phyloP scores from a whole-genome alignment of 2,329 filamentous ascomycete genomes.

The Teratosphaeria zuluensis region DNA sequence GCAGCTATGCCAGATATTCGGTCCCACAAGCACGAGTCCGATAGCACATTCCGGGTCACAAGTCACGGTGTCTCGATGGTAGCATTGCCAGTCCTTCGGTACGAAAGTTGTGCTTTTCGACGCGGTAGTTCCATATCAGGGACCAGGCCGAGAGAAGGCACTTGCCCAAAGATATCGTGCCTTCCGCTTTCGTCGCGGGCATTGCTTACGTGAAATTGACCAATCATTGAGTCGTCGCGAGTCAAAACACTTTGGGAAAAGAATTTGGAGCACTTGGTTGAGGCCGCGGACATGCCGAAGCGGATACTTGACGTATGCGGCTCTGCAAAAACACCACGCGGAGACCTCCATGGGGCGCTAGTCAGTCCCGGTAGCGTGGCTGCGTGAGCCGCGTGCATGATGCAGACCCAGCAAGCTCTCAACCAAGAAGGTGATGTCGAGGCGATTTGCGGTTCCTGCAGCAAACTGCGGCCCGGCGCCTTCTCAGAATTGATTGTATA shows the following conservation, averaged over 20 bases:
- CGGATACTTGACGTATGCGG: not conserved
- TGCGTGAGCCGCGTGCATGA: not conserved
- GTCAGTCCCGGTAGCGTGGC: not conserved
- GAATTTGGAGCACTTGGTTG: not conserved
- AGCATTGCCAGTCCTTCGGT: too few species aligned
- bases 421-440: not conserved
- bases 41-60: too few species aligned
- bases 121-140: too few species aligned
- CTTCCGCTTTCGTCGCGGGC: not conserved
- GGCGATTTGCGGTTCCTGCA: not conserved
- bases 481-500: not conserved
- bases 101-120: too few species aligned
- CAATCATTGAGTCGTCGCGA: not conserved
- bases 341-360: not conserved
- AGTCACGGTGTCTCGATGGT: too few species aligned
- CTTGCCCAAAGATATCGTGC: not conserved
- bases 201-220: not conserved
- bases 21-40: too few species aligned
- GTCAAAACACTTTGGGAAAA: not conserved
- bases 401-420: not conserved
- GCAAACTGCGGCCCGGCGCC: not conserved
- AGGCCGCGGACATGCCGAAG: not conserved
- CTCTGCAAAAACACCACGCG: not conserved
- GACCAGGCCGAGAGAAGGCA: not conserved
- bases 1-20: too few species aligned